phyloP scores from a whole-genome alignment of 2,329 filamentous ascomycete genomes.

The Colletotrichum falcatum region DNA sequence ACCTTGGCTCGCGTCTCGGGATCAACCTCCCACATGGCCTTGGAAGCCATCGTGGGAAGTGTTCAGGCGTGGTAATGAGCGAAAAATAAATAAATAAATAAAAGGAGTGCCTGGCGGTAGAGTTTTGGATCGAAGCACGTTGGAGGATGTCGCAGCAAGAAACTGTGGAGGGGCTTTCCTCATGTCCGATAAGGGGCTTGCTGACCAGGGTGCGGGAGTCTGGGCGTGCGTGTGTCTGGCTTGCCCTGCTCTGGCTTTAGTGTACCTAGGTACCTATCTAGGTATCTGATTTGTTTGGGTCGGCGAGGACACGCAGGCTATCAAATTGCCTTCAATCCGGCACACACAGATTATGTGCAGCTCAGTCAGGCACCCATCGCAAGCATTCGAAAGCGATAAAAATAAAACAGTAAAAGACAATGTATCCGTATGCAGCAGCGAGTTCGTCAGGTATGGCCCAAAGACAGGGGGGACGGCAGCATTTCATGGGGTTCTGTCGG shows the following conservation, averaged over 20 bases:
- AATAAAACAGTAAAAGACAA: background rate
- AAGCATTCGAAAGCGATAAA: background rate
- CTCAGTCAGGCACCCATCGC: background rate
- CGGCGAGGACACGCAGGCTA: conserved; percentile 8
- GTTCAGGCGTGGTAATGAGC: conserved; percentile 1
- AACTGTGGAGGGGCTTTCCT: conserved; percentile 36
- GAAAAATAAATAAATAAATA: background rate
- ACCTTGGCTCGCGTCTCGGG: conserved; percentile 97
- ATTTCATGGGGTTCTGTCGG: conserved; percentile 34
- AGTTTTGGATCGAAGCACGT: conserved; percentile 4
- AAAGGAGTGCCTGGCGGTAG: conserved; percentile 1
- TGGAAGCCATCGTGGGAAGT: conserved; percentile 68
- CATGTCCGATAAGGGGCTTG: conserved; percentile 38
- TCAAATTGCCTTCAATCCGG: background rate
- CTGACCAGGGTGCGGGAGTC: conserved; percentile 28
- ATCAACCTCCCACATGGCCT: conserved; percentile 98
- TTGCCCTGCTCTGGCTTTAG: conserved; percentile 26
- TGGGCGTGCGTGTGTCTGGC: conserved; percentile 23
- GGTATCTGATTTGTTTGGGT: background rate
- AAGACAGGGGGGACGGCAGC: conserved; percentile 14
- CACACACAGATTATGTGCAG: background rate
- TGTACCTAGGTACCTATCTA: too few species aligned
- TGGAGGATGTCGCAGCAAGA: conserved; percentile 35
- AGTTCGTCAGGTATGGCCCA: background rate
- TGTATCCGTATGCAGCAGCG: background rate